Evolutionary conservation across 129 eudicot species (phyloP), one percentile per base, ranked within the genome.

Genomic region (Cynara cardunculus): DNA sequence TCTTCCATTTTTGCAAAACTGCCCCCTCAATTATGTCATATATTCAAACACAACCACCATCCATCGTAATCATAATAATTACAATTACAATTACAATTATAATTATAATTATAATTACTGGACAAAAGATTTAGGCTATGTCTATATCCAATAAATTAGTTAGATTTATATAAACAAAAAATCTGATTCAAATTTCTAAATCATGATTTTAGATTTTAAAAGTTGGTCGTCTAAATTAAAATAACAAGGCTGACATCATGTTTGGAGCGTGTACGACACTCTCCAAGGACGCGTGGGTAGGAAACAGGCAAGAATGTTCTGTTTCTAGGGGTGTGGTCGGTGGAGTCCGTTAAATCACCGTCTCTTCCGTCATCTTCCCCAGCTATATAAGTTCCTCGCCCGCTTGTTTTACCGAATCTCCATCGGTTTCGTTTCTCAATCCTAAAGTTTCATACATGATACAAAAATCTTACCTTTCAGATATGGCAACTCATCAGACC

Each of bases 251-350:
- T n/a, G n/a, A n/a, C n/a, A n/a, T n/a, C n/a, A n/a, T n/a, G n/a
- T n/a, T n/a, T n/a, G n/a, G 37, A 39, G 67, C 71, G 80, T 68
- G 75, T 28, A 30, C 41, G 69, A 28, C 41, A 62, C 59, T 53
- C 25, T 34, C 6, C 27, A 3, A 37, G 65, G 66, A 69, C 72
- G 71, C 72, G 75, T 25, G 34, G 25, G 74, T 83, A 37, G 77
- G 82, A 83, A 83, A 83, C 6, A 77, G 86, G 79, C 86, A 83
- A 77, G 27, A 82, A 56, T 59, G 82, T 76, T 61, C 19, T 56
- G 7, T 44, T 10, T 1, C 66, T 68, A 76, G 76, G 70, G 72
- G 26, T 32, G 14, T 76, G 82, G 86, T 77, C 86, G 86, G 86
- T 68, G 74, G 39, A 30, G 18, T 37, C 86, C 82, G 86, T 83